Evolutionary conservation across 768 basidiomycete species (phyloP).

Genomic region (Tulasnella sp.): DNA sequence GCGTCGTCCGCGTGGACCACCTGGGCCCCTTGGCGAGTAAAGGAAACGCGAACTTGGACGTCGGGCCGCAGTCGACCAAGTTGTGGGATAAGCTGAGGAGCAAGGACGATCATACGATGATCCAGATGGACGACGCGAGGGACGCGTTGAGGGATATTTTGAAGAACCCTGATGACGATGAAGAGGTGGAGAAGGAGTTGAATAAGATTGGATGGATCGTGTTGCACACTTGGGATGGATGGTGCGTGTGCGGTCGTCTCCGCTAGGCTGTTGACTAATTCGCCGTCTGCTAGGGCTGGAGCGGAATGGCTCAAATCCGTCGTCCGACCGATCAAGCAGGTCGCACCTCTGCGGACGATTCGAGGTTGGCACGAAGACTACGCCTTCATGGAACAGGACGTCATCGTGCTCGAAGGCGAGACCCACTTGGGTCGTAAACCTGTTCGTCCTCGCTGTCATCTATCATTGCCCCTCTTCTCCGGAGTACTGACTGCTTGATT

Average conservation of each 20-base stretch:
- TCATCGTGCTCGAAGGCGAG: constrained; percentile 50
- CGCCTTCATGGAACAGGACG: constrained; percentile 44
- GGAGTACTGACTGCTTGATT: not conserved
- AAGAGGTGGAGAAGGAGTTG: constrained; percentile 45
- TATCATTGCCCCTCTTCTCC: not conserved
- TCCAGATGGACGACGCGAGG: constrained; percentile 44
- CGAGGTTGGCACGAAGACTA: constrained; percentile 52
- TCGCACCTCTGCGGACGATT: constrained; percentile 46
- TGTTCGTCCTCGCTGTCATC: constrained; percentile 30
- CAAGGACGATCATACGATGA: constrained; percentile 39
- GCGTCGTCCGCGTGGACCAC: constrained; percentile 48
- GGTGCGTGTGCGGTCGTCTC: constrained; percentile 44
- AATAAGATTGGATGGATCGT: constrained; percentile 49
- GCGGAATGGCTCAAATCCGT: constrained; percentile 53
- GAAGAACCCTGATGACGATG: constrained; percentile 40
- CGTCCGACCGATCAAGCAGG: constrained; percentile 47
- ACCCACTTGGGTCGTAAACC: constrained; percentile 49
- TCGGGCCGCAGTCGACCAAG: not conserved
- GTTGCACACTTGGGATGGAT: constrained; percentile 49
- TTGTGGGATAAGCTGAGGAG: constrained; percentile 35
- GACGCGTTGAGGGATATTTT: constrained; percentile 33
- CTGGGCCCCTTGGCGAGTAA: constrained; percentile 32
- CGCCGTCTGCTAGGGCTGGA: constrained; percentile 41
- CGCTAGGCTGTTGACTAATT: not conserved
- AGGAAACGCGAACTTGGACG: not conserved